Conservation (phyloP, 768 basidiomycete genomes). For the Ephemerocybe angulata region DNA sequence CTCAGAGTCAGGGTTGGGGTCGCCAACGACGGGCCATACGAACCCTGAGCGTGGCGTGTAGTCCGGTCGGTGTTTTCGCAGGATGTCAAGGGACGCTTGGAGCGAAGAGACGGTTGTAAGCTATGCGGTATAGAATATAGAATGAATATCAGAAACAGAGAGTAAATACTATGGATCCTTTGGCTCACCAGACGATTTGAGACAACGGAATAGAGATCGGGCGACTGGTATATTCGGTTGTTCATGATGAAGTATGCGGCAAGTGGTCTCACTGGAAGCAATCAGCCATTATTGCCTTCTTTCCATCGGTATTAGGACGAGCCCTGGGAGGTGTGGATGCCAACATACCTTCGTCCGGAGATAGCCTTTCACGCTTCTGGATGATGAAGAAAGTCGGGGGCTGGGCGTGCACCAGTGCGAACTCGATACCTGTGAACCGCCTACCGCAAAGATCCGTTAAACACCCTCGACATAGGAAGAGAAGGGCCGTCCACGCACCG, state of each 20-base stretch:
- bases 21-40: slow-evolving; percentile 67
- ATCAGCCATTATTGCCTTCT: slow-evolving; percentile 6
- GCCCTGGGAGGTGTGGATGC: slow-evolving; percentile 4
- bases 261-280: slow-evolving; percentile 58
- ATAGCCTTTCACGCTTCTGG: slow-evolving; percentile 82
- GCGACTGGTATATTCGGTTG: slow-evolving; percentile 85
- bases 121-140: slow-evolving; percentile 29
- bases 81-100: slow-evolving; percentile 70
- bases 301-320: slow-evolving; percentile 9
- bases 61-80: slow-evolving; percentile 72
- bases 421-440: slow-evolving; percentile 85
- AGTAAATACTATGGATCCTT: neutral
- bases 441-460: slow-evolving; percentile 32
- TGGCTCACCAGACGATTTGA: slow-evolving; percentile 74
- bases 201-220: slow-evolving; percentile 78
- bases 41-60: slow-evolving; percentile 84
- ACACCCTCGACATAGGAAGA: slow-evolving; percentile 1
- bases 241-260: slow-evolving; percentile 87
- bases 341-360: slow-evolving; percentile 74
- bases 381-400: slow-evolving; percentile 85
- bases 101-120: slow-evolving; percentile 67
- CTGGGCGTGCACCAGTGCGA: slow-evolving; percentile 75
- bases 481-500: slow-evolving; percentile 22
- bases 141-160: neutral
- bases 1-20: slow-evolving; percentile 24